A percentile compares a stretch with the other conserved stretches of the same genome.
These are phyloP conservation scores for Debaryomyces prosopidis DNA, from an alignment of 805 yeast genomes.

Conservation along the genomic window DNA sequence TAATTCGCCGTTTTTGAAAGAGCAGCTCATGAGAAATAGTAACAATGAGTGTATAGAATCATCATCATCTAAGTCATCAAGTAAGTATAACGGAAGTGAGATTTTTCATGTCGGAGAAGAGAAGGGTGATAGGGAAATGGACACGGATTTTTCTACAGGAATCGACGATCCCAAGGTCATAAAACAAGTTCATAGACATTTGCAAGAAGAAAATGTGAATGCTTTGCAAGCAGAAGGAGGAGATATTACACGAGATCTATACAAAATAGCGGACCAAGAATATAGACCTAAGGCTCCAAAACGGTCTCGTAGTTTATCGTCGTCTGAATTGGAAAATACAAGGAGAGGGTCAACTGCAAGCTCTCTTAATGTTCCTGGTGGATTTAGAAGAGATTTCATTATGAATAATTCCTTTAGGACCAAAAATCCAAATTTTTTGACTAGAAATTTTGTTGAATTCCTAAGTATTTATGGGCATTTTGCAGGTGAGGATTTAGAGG, in stretches of 20 bases:
- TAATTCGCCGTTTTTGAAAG: constrained; percentile 21
- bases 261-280: constrained; percentile 23
- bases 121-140: constrained; percentile 13
- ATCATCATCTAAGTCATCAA: not conserved
- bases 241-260: constrained; percentile 52
- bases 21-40: constrained; percentile 4
- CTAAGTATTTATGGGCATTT: constrained; percentile 80
- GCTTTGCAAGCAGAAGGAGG: constrained; percentile 48
- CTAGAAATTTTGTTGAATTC: constrained; percentile 76
- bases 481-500: constrained; percentile 81
- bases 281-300: constrained; percentile 7
- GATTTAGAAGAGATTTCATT: constrained; percentile 73
- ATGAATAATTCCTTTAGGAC: constrained; percentile 30
- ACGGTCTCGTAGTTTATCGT: constrained; percentile 23
- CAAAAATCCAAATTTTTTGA: constrained; percentile 48
- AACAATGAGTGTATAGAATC: constrained; percentile 9
- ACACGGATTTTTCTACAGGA: constrained; percentile 13
- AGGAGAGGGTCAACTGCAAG: constrained; percentile 68
- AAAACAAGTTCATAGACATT: constrained; percentile 35
- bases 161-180: constrained; percentile 33
- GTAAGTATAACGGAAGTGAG: not conserved
- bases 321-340: constrained; percentile 16
- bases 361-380: constrained; percentile 76
- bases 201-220: constrained; percentile 25
- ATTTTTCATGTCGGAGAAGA: constrained; percentile 11